Percentiles rank a stretch among this genome's conserved stretches.
Conservation (phyloP, 2,329 filamentous ascomycete species). For the Arthrobotrys musiformis region DNA sequence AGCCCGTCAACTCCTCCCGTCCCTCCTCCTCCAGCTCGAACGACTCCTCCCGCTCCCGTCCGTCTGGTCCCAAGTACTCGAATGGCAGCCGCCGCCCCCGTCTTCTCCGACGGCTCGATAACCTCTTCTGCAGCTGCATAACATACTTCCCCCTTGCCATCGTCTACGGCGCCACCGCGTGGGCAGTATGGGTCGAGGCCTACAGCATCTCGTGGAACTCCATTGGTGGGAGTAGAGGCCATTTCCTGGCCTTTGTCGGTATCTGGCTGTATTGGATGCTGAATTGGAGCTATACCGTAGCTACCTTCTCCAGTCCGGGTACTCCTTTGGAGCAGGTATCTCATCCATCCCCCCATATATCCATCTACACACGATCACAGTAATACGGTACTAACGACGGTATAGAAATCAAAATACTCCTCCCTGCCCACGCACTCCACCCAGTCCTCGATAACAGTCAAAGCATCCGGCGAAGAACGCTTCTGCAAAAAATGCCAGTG, state of each 20-base stretch:
- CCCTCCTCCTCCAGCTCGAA: conserved; percentile 52
- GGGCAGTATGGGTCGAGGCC: conserved; percentile 89
- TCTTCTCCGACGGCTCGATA: conserved; percentile 58
- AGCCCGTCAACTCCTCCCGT: conserved; percentile 38
- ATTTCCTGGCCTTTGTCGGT: conserved; percentile 71
- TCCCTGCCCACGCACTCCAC: conserved; percentile 80
- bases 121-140: conserved; percentile 76
- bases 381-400: neutral
- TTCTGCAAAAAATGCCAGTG: conserved; percentile 98
- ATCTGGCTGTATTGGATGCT: conserved; percentile 79
- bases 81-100: conserved; percentile 56
- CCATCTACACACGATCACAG: neutral
- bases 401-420: conserved; percentile 74
- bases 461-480: conserved; percentile 83
- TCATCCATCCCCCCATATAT: neutral
- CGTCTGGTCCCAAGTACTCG: conserved; percentile 37
- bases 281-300: conserved; percentile 88
- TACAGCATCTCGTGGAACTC: conserved; percentile 70
- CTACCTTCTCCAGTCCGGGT: conserved; percentile 92
- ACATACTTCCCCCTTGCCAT: conserved; percentile 89
- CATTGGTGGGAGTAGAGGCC: conserved; percentile 66
- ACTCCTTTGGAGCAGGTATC: conserved; percentile 66
- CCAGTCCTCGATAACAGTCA: conserved; percentile 85
- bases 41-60: conserved; percentile 51
- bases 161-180: conserved; percentile 88